Conservation (phyloP, 1,139 yeast genomes). For the Hemisphaericaspora xylanilytica region DNA sequence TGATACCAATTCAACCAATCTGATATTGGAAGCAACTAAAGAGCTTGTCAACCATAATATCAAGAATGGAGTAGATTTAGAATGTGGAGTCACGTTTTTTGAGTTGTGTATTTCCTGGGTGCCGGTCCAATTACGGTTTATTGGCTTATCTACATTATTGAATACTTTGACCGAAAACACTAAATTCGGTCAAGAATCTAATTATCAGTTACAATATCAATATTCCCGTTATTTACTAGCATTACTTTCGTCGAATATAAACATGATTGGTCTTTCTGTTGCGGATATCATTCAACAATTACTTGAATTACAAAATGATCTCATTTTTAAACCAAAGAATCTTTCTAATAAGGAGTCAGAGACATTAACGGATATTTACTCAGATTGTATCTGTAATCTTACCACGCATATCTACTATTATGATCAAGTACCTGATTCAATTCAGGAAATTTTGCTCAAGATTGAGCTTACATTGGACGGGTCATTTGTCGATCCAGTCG, state of each 20-base stretch:
- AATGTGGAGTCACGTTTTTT: conserved; percentile 59
- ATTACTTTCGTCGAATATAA: conserved; percentile 67
- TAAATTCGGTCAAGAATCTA: conserved; percentile 20
- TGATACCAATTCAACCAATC: conserved; percentile 49
- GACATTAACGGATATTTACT: conserved; percentile 31
- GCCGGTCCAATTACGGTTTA: conserved; percentile 84
- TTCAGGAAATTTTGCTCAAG: conserved; percentile 51
- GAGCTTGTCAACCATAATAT: conserved; percentile 40
- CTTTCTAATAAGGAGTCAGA: conserved; percentile 23
- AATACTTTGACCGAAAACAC: conserved; percentile 21
- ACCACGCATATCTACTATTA: conserved; percentile 73
- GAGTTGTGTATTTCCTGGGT: conserved; percentile 73
- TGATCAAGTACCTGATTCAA: conserved; percentile 77
- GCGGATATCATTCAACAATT: conserved; percentile 72
- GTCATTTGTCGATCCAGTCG: conserved; percentile 15
- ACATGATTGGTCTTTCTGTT: conserved; percentile 87
- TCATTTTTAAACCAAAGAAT: conserved; percentile 31
- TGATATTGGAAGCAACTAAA: conserved; percentile 46
- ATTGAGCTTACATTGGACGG: conserved; percentile 33
- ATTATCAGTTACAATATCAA: conserved; percentile 41
- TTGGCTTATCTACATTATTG: conserved; percentile 52
- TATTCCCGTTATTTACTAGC: conserved; percentile 59
- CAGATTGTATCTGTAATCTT: conserved; percentile 57
- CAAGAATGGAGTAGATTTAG: conserved; percentile 19
- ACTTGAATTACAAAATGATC: conserved; percentile 54